These are phyloP conservation scores for Schizopora paradoxa DNA, from an alignment of 1,284 basidiomycete species.

Conservation along the genomic window DNA sequence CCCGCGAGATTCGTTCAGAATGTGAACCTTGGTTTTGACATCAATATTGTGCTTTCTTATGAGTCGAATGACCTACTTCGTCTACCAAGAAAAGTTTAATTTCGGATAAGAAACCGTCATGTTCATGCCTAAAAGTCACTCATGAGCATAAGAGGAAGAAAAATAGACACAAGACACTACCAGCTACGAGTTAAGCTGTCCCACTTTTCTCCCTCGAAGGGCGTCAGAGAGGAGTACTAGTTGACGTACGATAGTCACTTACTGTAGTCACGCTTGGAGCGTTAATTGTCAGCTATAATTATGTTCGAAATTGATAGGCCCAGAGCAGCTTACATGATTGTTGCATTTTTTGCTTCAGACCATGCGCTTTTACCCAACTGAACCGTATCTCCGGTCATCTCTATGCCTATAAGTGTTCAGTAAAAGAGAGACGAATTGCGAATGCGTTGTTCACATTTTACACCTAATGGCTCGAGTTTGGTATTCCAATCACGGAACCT, in stretches of 20 bases:
- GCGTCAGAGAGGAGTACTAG: conserved; percentile 14
- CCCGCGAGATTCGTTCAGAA: conserved; percentile 84
- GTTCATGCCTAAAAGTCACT: conserved; percentile 47
- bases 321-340: conserved; percentile 58
- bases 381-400: conserved; percentile 89
- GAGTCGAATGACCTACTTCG: conserved; percentile 50
- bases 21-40: conserved; percentile 65
- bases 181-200: conserved; percentile 85
- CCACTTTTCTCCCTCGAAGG: conserved; percentile 84
- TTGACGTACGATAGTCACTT: conserved; percentile 20
- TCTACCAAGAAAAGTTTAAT: conserved; percentile 84
- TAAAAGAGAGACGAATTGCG: background rate
- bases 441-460: conserved; percentile 51
- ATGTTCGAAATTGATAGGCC: background rate
- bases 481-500: conserved; percentile 77
- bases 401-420: conserved; percentile 52
- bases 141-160: conserved; percentile 1
- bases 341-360: conserved; percentile 67
- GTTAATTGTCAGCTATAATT: background rate
- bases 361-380: conserved; percentile 53
- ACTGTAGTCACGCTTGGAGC: conserved; percentile 68
- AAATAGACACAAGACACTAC: conserved; percentile 37
- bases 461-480: conserved; percentile 71
- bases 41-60: background rate
- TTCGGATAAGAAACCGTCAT: conserved; percentile 59